These are phyloP conservation scores for Gymnopilus dilepis DNA, from an alignment of 768 basidiomycete genomes.

Conservation along the genomic window DNA sequence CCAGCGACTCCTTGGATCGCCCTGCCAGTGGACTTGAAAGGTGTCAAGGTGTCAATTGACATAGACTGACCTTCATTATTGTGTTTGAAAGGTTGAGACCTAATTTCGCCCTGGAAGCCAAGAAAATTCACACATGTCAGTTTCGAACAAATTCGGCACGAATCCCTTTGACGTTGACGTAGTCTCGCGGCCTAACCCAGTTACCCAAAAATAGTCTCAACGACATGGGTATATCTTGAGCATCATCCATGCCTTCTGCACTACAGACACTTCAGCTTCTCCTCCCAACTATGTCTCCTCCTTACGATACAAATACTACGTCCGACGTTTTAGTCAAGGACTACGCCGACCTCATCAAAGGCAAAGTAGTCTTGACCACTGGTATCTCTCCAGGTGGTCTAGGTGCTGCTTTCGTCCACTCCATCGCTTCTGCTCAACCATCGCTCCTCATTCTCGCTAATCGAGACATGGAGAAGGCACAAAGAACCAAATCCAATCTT, in stretches of 20 bases:
- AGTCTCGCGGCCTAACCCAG: not conserved
- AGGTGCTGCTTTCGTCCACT: not conserved
- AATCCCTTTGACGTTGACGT: not conserved
- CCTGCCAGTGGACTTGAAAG: too few species aligned
- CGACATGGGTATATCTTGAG: not conserved
- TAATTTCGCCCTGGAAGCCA: too few species aligned
- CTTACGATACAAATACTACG: conserved; percentile 2
- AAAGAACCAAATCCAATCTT: not conserved
- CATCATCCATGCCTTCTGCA: too few species aligned
- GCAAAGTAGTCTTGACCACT: not conserved
- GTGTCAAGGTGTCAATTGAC: too few species aligned
- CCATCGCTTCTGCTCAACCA: not conserved
- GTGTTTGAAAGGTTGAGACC: too few species aligned
- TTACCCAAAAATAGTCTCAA: not conserved
- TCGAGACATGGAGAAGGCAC: not conserved
- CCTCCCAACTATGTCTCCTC: not conserved
- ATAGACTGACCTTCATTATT: too few species aligned
- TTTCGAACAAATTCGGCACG: not conserved
- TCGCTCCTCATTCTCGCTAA: not conserved
- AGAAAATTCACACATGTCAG: too few species aligned
- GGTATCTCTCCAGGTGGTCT: not conserved
- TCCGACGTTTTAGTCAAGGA: not conserved
- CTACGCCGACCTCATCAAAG: not conserved
- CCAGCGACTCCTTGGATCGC: too few species aligned
- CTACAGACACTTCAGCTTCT: not conserved